Conservation (phyloP, 2,329 filamentous ascomycete genomes). For the Rhexocercosporidium sp. region DNA sequence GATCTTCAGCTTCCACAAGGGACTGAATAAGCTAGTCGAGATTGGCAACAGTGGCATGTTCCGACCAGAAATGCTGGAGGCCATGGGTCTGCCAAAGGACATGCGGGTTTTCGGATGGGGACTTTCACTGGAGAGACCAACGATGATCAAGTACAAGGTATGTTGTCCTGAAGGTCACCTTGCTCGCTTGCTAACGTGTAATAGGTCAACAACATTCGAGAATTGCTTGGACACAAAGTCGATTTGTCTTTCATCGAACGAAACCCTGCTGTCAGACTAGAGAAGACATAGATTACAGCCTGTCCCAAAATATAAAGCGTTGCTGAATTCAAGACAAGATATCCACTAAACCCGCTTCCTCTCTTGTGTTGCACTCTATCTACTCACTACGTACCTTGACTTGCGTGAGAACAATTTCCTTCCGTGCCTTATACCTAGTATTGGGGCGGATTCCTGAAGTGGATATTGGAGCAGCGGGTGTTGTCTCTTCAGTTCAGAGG, state of each 20-base stretch:
- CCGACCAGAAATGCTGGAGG: slow-evolving; percentile 93
- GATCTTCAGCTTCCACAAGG: slow-evolving; percentile 94
- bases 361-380: not conserved
- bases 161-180: not conserved
- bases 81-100: slow-evolving; percentile 91
- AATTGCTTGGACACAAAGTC: slow-evolving; percentile 84
- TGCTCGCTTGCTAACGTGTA: slow-evolving; percentile 20
- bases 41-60: slow-evolving; percentile 99
- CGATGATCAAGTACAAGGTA: slow-evolving; percentile 65
- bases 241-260: slow-evolving; percentile 91
- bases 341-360: too few species aligned
- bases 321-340: slow-evolving; percentile 4
- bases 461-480: not conserved
- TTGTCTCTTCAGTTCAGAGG: not conserved
- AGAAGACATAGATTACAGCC: slow-evolving; percentile 39
- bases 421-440: too few species aligned
- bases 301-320: slow-evolving; percentile 9
- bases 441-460: not conserved
- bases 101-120: slow-evolving; percentile 96
- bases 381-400: not conserved
- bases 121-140: slow-evolving; percentile 87
- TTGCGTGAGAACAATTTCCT: too few species aligned
- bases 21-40: slow-evolving; percentile 89
- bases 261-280: slow-evolving; percentile 85
- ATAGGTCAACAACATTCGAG: slow-evolving; percentile 60